Evolutionary conservation across 805 yeast genomes (phyloP).

Genomic region (Candida odintsovae): DNA sequence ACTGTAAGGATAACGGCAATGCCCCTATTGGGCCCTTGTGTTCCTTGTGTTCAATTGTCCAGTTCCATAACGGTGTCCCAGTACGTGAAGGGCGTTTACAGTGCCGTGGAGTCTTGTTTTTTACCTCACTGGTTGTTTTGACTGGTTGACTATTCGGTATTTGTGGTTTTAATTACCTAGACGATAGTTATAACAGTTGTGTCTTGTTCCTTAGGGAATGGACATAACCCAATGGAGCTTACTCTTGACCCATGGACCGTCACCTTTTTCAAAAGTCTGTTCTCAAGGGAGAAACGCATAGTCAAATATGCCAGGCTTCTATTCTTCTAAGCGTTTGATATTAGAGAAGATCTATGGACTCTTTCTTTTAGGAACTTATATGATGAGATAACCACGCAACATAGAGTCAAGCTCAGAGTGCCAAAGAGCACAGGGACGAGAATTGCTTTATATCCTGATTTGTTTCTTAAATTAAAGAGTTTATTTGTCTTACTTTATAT

Average conservation of each 20-base stretch:
- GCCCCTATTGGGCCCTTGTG: conserved; percentile 23
- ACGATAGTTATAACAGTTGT: conserved; percentile 76
- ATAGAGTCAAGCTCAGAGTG: conserved; percentile 90
- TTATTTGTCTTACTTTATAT: conserved; percentile 6
- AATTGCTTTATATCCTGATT: conserved; percentile 42
- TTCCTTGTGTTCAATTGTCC: background rate
- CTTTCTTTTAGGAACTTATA: conserved; percentile 16
- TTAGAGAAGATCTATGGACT: background rate
- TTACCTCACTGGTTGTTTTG: background rate
- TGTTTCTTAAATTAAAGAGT: background rate
- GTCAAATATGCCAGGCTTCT: conserved; percentile 63
- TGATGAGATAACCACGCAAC: conserved; percentile 79
- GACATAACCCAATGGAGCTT: conserved; percentile 84
- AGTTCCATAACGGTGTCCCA: background rate
- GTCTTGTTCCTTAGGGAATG: conserved; percentile 1
- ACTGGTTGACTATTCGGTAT: conserved; percentile 46
- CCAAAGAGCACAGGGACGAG: conserved; percentile 52
- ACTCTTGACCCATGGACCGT: conserved; percentile 67
- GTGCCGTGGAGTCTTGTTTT: background rate
- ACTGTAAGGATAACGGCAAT: conserved; percentile 1
- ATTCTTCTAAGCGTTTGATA: conserved; percentile 7
- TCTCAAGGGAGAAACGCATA: conserved; percentile 31
- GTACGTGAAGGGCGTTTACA: background rate
- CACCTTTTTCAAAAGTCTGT: conserved; percentile 19
- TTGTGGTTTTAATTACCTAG: conserved; percentile 46